phyloP scores from a whole-genome alignment of 208 protist species.

The Leishmania tropica region DNA sequence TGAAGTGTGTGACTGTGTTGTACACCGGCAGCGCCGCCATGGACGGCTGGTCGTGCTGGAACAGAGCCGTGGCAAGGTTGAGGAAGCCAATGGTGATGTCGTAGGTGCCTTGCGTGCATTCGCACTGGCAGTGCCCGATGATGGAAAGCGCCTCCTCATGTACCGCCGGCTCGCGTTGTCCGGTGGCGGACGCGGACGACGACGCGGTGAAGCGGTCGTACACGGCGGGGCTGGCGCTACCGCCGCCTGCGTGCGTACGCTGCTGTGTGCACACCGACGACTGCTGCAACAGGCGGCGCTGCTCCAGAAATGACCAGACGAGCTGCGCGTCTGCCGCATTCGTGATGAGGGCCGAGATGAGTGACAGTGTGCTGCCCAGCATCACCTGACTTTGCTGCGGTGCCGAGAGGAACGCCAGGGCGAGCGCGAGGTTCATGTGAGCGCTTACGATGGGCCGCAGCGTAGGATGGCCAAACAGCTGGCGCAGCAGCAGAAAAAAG shows the following conservation, averaged over 20 bases:
- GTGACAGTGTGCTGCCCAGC: slow-evolving; percentile 74
- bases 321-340: slow-evolving; percentile 53
- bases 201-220: background rate
- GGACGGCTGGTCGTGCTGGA: slow-evolving; percentile 55
- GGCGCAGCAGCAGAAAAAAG: slow-evolving; percentile 80
- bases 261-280: slow-evolving; percentile 20
- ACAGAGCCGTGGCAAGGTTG: slow-evolving; percentile 72
- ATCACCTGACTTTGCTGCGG: slow-evolving; percentile 60
- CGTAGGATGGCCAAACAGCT: slow-evolving; percentile 61
- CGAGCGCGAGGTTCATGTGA: slow-evolving; percentile 59
- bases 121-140: slow-evolving; percentile 80
- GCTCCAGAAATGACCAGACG: slow-evolving; percentile 69
- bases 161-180: slow-evolving; percentile 5
- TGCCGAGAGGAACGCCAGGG: slow-evolving; percentile 68
- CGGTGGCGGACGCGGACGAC: slow-evolving; percentile 2
- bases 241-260: background rate
- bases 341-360: slow-evolving; percentile 72
- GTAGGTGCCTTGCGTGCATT: slow-evolving; percentile 65
- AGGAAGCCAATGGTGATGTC: slow-evolving; percentile 84
- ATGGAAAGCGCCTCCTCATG: slow-evolving; percentile 59
- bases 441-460: slow-evolving; percentile 46
- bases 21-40: slow-evolving; percentile 55
- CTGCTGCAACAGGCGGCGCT: slow-evolving; percentile 53
- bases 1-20: slow-evolving; percentile 66
- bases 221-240: background rate